Conservation (phyloP, 129 eudicot genomes). For the Helichrysum umbraculigerum region DNA sequence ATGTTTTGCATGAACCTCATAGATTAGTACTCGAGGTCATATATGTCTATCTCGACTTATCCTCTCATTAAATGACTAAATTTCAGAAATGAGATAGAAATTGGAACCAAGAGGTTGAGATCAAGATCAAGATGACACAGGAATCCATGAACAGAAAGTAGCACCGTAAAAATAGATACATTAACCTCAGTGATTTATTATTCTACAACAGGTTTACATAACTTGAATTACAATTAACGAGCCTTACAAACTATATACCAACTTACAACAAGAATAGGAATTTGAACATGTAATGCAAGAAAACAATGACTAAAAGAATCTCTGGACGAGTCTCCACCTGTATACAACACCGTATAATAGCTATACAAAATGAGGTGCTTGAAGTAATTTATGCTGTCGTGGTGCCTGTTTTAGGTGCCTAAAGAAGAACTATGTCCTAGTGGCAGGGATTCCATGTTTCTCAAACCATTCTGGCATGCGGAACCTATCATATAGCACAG, state of each 20-base stretch:
- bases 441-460: slow-evolving; percentile 87
- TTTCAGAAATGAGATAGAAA: too few relatives aligned
- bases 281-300: slow-evolving; percentile 25
- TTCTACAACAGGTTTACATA: slow-evolving; percentile 34
- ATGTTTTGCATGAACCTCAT: too few relatives aligned
- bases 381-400: slow-evolving; percentile 25
- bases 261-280: slow-evolving; percentile 40
- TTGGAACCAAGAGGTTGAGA: neutral
- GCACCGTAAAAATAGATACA: neutral
- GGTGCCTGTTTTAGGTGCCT: slow-evolving; percentile 28
- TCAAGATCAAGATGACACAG: neutral
- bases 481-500: slow-evolving; percentile 73
- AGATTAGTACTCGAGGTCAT: too few relatives aligned
- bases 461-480: slow-evolving; percentile 98
- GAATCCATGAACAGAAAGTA: neutral
- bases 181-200: slow-evolving; percentile 34
- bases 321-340: slow-evolving; percentile 26
- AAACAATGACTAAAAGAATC: slow-evolving; percentile 36
- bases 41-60: too few relatives aligned
- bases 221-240: slow-evolving; percentile 31
- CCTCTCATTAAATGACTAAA: too few relatives aligned
- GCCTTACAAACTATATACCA: slow-evolving; percentile 36
- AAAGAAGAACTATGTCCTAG: slow-evolving; percentile 34
- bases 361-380: slow-evolving; percentile 53
- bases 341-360: slow-evolving; percentile 32